Conservation (phyloP, 2,329 filamentous ascomycete species). For the Arthrinium puccinioides region DNA sequence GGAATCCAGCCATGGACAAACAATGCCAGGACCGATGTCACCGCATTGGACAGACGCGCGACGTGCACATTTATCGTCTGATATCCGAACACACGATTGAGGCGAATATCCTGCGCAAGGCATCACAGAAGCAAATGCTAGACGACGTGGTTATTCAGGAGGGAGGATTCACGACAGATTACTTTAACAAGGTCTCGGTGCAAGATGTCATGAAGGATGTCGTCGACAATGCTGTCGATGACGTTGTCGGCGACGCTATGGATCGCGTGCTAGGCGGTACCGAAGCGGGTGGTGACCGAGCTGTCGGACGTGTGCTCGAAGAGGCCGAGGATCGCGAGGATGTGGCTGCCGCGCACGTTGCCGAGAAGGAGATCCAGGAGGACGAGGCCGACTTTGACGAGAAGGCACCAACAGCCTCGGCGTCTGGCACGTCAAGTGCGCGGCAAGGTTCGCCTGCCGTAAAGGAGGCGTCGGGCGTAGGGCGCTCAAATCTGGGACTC, state of each 20-base stretch:
- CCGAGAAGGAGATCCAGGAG: constrained; percentile 81
- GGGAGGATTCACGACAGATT: constrained; percentile 94
- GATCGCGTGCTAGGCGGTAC: constrained; percentile 71
- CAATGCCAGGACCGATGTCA: constrained; percentile 97
- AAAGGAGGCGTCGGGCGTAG: constrained; percentile 27
- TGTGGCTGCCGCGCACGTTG: constrained; percentile 76
- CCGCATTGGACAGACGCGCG: constrained; percentile 92
- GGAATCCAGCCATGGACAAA: constrained; percentile 99
- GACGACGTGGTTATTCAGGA: constrained; percentile 98
- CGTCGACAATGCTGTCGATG: constrained; percentile 40
- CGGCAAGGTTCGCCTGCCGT: constrained; percentile 41
- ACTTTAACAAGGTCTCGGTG: constrained; percentile 72
- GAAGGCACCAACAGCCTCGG: constrained; percentile 35
- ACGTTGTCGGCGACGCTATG: constrained; percentile 58
- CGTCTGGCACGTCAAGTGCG: constrained; percentile 42
- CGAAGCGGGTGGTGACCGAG: constrained; percentile 52
- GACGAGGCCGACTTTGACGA: constrained; percentile 83
- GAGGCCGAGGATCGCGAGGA: constrained; percentile 91
- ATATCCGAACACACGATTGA: constrained; percentile 94
- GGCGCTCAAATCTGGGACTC: constrained; percentile 28
- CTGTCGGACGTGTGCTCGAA: constrained; percentile 68
- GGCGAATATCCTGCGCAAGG: constrained; percentile 93
- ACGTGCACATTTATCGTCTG: constrained; percentile 95
- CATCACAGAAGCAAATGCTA: constrained; percentile 94
- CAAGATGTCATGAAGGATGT: constrained; percentile 59